Base-by-base conservation (phyloP, 768 basidiomycete species). In the Austroboletus festivus region DNA sequence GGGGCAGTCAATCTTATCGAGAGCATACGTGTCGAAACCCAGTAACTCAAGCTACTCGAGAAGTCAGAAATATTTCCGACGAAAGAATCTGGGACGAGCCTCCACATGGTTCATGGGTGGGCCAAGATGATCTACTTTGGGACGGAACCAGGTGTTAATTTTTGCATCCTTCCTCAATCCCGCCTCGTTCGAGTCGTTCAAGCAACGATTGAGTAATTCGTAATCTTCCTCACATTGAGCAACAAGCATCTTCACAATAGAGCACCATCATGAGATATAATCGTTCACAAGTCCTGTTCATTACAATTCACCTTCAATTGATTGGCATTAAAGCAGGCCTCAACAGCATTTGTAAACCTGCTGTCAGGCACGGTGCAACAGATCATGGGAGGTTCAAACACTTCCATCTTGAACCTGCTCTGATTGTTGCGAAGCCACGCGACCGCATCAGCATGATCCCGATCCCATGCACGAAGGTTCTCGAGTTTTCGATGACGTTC, bases 311-410 rank as follows among this genome's bases (percentile, higher is more conserved):
- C 93, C 76, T 76, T 83, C 53, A 93, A 60, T 48, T 84, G 80
- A 39, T 71, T 71, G 11, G 47, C 58, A 50, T 58, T 77, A 57
- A 95, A 83, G 44, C 82, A 83, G 0, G 81, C 73, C 63, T 97
- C 94, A 9, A 96, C 79, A 4, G 84, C 80, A 60, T 81, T 73
- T 1, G 81, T 80, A 50, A 74, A 90, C 34, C 61, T 55, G 57
- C 67, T 71, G 62, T 93, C 77, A 15, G 83, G 81, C 13, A 95
- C 78, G 18, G 71, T 82, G 35, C 92, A 69, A 12, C 80, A 79
- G 49, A 99, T 74, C 56, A 83, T 72, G 0, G 93, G 82, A 15
- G 96, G 95, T 65, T 93, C 89, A 50, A 87, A 82, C n/a, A 97
- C 82, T 46, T 84, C 77, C 78, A 83, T 84, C 63, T 78, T 80